These are phyloP conservation scores for Paraglomus brasilianum DNA, from an alignment of 192 early-diverging fungal species.

Conservation along the genomic window DNA sequence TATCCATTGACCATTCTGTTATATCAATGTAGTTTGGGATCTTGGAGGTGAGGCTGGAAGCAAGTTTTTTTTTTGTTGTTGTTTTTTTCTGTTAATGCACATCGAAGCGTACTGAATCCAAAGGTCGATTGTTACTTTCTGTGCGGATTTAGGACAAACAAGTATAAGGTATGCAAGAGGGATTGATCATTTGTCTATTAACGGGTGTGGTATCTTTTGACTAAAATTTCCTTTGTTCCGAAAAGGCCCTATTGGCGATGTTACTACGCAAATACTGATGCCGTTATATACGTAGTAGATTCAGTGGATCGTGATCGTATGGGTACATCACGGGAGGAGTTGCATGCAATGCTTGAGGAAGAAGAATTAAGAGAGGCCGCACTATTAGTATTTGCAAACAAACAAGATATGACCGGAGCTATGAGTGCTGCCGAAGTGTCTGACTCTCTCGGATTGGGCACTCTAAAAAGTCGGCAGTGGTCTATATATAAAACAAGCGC, in stretches of 20 bases:
- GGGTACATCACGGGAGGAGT: conserved; percentile 82
- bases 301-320: conserved; percentile 89
- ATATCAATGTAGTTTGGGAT: conserved; percentile 27
- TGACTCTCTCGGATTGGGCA: conserved; percentile 78
- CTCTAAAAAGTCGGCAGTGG: conserved; percentile 89
- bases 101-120: background rate
- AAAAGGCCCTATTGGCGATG: conserved; percentile 93
- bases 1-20: background rate
- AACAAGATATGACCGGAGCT: conserved; percentile 96
- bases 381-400: conserved; percentile 95
- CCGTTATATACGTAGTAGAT: conserved; percentile 97
- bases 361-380: conserved; percentile 88
- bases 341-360: conserved; percentile 92
- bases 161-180: conserved; percentile 47
- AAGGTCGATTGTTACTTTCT: background rate
- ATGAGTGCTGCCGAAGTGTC: conserved; percentile 88
- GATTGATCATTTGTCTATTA: background rate
- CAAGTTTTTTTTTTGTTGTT: conserved; percentile 6
- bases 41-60: conserved; percentile 22
- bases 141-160: conserved; percentile 31
- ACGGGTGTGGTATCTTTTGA: background rate
- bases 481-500: conserved; percentile 93
- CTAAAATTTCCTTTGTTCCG: conserved; percentile 5
- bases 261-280: conserved; percentile 99
- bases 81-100: too few species aligned